phyloP scores from a whole-genome alignment of 768 basidiomycete genomes.

The Tricholoma furcatifolium region DNA sequence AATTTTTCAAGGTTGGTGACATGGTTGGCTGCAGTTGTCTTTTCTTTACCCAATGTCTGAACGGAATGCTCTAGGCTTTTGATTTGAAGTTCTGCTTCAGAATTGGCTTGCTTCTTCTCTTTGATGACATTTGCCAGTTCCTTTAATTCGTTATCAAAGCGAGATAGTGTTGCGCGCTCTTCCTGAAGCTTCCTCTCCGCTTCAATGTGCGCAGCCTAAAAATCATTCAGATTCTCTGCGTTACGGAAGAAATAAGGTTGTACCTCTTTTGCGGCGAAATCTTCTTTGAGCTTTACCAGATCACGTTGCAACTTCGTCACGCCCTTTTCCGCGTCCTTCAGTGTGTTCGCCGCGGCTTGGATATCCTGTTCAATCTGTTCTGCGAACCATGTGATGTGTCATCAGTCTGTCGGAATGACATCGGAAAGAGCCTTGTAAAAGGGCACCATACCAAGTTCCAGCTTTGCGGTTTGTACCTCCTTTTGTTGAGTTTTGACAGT shows the following conservation, averaged over 20 bases:
- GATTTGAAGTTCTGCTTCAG: slow-evolving; percentile 63
- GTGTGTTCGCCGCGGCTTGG: slow-evolving; percentile 41
- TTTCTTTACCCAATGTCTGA: slow-evolving; percentile 62
- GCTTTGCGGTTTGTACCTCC: slow-evolving; percentile 80
- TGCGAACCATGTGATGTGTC: slow-evolving; percentile 34
- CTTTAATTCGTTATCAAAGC: slow-evolving; percentile 87
- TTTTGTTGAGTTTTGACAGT: slow-evolving; percentile 85
- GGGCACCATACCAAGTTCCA: slow-evolving; percentile 75
- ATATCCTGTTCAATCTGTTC: slow-evolving; percentile 85
- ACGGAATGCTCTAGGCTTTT: slow-evolving; percentile 74
- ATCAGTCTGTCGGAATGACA: slow-evolving; percentile 1
- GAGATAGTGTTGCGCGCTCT: slow-evolving; percentile 83
- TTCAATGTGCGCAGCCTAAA: slow-evolving; percentile 54
- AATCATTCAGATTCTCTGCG: background rate
- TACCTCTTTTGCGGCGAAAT: slow-evolving; percentile 49
- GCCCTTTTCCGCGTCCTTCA: slow-evolving; percentile 41
- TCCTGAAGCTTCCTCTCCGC: slow-evolving; percentile 75
- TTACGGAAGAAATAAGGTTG: slow-evolving; percentile 5
- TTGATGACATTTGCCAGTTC: slow-evolving; percentile 82
- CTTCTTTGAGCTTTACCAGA: slow-evolving; percentile 52
- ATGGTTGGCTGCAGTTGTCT: slow-evolving; percentile 45
- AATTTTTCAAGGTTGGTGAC: slow-evolving; percentile 74
- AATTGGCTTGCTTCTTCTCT: slow-evolving; percentile 69
- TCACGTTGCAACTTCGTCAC: slow-evolving; percentile 61
- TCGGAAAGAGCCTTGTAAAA: background rate